Conservation (phyloP, 2,329 filamentous ascomycete genomes). For the Calonectria henricotiae region DNA sequence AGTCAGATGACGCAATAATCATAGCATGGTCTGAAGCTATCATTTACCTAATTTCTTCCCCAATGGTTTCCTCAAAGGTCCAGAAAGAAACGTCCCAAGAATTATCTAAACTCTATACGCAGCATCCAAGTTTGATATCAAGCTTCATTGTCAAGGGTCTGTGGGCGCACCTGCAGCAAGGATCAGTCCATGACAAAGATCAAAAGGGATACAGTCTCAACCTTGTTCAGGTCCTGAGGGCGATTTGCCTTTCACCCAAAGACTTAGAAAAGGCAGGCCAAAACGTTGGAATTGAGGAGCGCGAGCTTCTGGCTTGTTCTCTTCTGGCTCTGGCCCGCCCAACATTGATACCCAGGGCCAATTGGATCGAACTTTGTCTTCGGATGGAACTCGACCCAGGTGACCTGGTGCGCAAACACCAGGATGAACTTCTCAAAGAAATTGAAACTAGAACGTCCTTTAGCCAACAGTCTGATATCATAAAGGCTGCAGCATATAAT, state of each 20-base stretch:
- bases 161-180: conserved; percentile 83
- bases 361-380: conserved; percentile 93
- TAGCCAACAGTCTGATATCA: conserved; percentile 62
- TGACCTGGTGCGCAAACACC: conserved; percentile 76
- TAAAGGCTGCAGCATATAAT: conserved; percentile 83
- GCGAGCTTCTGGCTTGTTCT: conserved; percentile 82
- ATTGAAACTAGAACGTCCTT: conserved; percentile 70
- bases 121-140: conserved; percentile 72
- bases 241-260: conserved; percentile 76
- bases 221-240: conserved; percentile 74
- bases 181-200: conserved; percentile 84
- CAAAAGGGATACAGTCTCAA: conserved; percentile 77
- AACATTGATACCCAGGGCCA: conserved; percentile 82
- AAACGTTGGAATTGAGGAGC: conserved; percentile 63
- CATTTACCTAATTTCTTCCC: conserved; percentile 82
- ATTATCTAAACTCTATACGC: conserved; percentile 77
- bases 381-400: conserved; percentile 88
- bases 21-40: conserved; percentile 88
- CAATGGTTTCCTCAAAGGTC: conserved; percentile 73
- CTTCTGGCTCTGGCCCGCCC: conserved; percentile 85
- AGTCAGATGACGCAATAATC: conserved; percentile 66
- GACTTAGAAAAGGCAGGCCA: conserved; percentile 64
- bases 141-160: conserved; percentile 79
- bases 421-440: conserved; percentile 78
- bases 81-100: conserved; percentile 75